Base-by-base conservation (phyloP, 441 rosid species). In the Corymbia citriodora region DNA sequence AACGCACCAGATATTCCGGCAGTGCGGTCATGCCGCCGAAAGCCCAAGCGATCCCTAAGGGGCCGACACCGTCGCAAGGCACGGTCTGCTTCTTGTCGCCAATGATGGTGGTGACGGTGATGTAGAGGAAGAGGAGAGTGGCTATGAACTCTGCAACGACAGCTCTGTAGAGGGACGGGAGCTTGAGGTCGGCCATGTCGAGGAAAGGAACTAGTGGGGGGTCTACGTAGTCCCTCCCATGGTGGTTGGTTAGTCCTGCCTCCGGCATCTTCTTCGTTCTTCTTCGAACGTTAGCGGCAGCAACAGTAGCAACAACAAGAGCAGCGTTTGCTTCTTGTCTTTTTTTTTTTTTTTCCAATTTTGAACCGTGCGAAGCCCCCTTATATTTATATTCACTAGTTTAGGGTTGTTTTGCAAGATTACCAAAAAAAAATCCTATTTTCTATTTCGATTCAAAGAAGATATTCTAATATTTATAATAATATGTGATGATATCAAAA, bases 1-100 rank as follows among this genome's bases (percentile, higher is more conserved):
- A 29, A 25, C 59, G 91, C 81, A 94, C 96, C 96, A 89, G 96
- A 94, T 82, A 97, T 95, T 48, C 98, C 98, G 40, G 97, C 98
- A 13, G 98, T 96, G 98, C 98, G 89, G 95, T 95, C 98, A 96
- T 97, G 93, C 99, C 98, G 90, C 99, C 98, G 29, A 97, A 97
- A 49, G 99, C 95, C 98, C 97, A 97, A 23, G 99, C 99, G 52
- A 97, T 95, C 33, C 99, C 99, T 61, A 97, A 89, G 31, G 96
- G 10, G 48, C 94, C 93, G 23, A 92, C 94, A 5, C 94, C 91
- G 27, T 59, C 93, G 52, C 93, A 93, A 8, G 94, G 93, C n/a
- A 89, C 94, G 27, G 91, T 87, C 91, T 93, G 92, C 8, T 89
- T 91, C 93, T 91, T 92, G 90, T 92, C 91, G 8, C 93, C 92